phyloP scores from a whole-genome alignment of 2,329 filamentous ascomycete genomes.

The Phaeosphaeria sp. region DNA sequence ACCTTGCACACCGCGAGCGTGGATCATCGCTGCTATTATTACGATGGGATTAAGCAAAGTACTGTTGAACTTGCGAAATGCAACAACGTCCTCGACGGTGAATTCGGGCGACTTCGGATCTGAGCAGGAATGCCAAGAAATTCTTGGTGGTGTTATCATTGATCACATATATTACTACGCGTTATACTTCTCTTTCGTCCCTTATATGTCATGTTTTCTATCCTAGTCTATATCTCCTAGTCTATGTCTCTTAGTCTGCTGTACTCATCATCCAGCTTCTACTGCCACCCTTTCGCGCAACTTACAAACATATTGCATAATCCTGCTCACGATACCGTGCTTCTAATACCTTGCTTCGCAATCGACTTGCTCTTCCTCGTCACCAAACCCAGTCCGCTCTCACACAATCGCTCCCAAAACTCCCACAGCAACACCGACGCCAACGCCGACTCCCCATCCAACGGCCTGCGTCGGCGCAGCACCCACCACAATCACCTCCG shows the following conservation, averaged over 20 bases:
- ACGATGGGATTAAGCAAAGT: background rate
- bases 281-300: background rate
- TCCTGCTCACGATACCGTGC: background rate
- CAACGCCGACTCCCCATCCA: constrained; percentile 22
- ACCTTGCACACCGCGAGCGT: background rate
- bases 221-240: too few species aligned
- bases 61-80: background rate
- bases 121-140: too few species aligned
- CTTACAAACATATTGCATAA: background rate
- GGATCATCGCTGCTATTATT: background rate
- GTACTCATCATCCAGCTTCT: background rate
- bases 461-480: constrained; percentile 28
- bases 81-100: background rate
- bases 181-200: background rate
- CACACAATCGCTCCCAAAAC: background rate
- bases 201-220: background rate
- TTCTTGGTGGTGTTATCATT: background rate
- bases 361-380: constrained; percentile 10
- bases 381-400: constrained; percentile 27
- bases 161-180: background rate
- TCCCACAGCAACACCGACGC: constrained; percentile 30
- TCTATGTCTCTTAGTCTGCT: background rate
- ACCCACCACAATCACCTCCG: constrained; percentile 32
- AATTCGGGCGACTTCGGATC: too few species aligned
- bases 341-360: background rate